A percentile compares a stretch with the other conserved stretches of the same genome.
Evolutionary conservation across 371 early-diverging fungal species (phyloP).

Genomic region (Phascolomyces articulosus): DNA sequence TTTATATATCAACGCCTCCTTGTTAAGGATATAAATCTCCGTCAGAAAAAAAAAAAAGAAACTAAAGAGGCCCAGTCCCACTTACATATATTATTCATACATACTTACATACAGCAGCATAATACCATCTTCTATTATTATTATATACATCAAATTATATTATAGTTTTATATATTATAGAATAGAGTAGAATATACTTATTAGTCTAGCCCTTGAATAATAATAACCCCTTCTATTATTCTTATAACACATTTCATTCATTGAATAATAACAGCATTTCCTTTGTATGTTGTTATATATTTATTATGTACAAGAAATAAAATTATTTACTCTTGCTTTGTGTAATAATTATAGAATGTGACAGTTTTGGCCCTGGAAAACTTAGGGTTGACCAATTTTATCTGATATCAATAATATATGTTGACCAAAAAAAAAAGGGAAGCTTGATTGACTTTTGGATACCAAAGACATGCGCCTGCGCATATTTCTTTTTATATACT

Average conservation of each 20-base stretch:
- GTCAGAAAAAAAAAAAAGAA: neutral
- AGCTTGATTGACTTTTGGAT: constrained; percentile 1
- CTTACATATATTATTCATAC: too few relatives aligned
- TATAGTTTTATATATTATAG: too few relatives aligned
- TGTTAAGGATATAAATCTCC: neutral
- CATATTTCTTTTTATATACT: neutral
- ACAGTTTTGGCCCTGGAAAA: neutral
- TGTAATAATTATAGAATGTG: neutral
- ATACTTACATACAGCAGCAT: too few relatives aligned
- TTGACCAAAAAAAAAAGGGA: neutral
- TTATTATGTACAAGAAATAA: too few relatives aligned
- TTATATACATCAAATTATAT: too few relatives aligned
- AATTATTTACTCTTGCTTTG: too few relatives aligned
- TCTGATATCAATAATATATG: too few relatives aligned
- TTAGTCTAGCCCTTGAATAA: too few relatives aligned
- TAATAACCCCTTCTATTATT: neutral
- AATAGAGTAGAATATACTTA: too few relatives aligned
- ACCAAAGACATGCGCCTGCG: neutral
- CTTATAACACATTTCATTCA: neutral
- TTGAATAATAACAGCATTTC: neutral
- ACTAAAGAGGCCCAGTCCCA: neutral
- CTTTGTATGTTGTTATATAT: too few relatives aligned
- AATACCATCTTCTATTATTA: neutral
- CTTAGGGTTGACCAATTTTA: too few relatives aligned
- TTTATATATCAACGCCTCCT: constrained; percentile 4